A percentile compares a stretch with the other conserved stretches of the same genome.
Conservation (phyloP, 2,329 filamentous ascomycete species). For the Fusarium subglutinans region DNA sequence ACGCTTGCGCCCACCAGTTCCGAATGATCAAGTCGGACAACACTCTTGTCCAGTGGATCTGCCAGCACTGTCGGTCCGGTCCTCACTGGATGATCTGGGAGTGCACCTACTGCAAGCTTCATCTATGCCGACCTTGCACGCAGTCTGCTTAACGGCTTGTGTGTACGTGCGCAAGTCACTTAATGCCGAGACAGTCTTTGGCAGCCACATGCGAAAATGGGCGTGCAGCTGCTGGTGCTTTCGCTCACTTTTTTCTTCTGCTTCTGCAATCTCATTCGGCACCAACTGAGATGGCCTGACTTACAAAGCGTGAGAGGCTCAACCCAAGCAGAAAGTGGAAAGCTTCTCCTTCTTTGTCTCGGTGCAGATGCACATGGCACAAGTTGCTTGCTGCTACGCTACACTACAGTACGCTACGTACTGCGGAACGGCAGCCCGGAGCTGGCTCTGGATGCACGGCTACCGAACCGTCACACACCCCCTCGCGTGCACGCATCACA, state of each 20-base stretch:
- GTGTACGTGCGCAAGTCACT: neutral
- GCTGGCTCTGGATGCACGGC: conserved; percentile 39
- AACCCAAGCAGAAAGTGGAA: conserved; percentile 21
- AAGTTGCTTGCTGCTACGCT: neutral
- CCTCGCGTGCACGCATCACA: conserved; percentile 30
- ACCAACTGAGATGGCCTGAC: conserved; percentile 33
- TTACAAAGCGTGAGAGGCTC: conserved; percentile 34
- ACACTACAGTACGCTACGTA: neutral
- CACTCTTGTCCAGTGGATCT: conserved; percentile 72
- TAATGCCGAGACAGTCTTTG: conserved; percentile 29
- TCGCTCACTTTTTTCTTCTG: neutral
- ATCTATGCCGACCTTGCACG: conserved; percentile 69
- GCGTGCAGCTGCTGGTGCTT: conserved; percentile 17
- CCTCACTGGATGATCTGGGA: conserved; percentile 76
- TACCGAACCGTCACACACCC: conserved; percentile 29
- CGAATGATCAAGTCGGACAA: conserved; percentile 73
- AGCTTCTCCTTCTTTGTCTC: conserved; percentile 26
- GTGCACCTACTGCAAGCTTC: conserved; percentile 74
- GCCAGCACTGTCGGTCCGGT: conserved; percentile 70
- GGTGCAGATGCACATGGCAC: conserved; percentile 31
- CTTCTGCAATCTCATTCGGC: neutral
- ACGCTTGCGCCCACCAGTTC: conserved; percentile 69
- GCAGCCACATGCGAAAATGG: conserved; percentile 21
- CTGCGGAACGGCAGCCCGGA: conserved; percentile 35
- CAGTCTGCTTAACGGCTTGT: conserved; percentile 46